A percentile compares a stretch with the other conserved stretches of the same genome.
Conservation (phyloP, 768 basidiomycete genomes). For the Tylopilus sp. region DNA sequence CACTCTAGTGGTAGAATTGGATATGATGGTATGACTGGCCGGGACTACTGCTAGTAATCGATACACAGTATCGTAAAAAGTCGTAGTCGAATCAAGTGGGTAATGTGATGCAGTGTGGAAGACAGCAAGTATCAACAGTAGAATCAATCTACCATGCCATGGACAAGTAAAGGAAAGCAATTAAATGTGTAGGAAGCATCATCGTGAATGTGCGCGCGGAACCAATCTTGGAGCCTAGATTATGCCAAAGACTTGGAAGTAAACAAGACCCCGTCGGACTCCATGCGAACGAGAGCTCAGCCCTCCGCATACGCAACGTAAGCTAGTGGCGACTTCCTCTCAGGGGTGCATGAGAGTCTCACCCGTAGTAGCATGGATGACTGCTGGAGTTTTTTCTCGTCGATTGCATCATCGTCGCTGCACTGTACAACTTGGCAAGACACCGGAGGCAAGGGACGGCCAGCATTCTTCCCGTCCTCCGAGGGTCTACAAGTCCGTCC, state of each 20-base stretch:
- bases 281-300: constrained; percentile 14
- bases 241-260: neutral
- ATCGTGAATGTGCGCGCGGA: neutral
- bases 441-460: constrained; percentile 6
- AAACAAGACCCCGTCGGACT: neutral
- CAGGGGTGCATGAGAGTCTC: constrained; percentile 14
- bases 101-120: neutral
- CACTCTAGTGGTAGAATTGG: neutral
- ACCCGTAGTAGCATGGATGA: neutral
- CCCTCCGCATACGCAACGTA: constrained; percentile 16
- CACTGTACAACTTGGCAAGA: constrained; percentile 2
- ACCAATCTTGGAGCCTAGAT: neutral
- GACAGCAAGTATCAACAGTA: constrained; percentile 17
- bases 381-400: constrained; percentile 1
- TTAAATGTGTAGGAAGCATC: constrained; percentile 1
- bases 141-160: constrained; percentile 27
- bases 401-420: neutral
- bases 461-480: constrained; percentile 8
- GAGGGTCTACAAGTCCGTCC: constrained; percentile 8
- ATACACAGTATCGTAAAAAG: constrained; percentile 30
- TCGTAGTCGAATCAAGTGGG: constrained; percentile 1
- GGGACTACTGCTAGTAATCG: too few relatives aligned
- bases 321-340: constrained; percentile 27
- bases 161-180: constrained; percentile 8
- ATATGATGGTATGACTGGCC: neutral